Conservation (phyloP, 257 asterid species). For the Asclepias syriaca region DNA sequence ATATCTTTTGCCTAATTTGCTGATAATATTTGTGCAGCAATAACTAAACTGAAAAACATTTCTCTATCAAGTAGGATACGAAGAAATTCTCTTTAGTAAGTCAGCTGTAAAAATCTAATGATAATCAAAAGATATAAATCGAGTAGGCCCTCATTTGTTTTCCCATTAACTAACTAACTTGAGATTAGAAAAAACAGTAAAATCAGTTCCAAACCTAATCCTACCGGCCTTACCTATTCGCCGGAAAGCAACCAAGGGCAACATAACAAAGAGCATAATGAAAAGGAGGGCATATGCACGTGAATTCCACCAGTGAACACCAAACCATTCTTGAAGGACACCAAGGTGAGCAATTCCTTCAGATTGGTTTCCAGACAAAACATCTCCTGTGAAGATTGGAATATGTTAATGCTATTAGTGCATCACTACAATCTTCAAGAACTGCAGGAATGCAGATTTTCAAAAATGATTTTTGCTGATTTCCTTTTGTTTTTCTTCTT, state of each 20-base stretch:
- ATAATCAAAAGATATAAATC: background rate
- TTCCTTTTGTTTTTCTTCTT: background rate
- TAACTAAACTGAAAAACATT: background rate
- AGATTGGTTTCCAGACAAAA: constrained; percentile 72
- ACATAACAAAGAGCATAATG: constrained; percentile 68
- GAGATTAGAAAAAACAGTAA: background rate
- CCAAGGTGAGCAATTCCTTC: constrained; percentile 80
- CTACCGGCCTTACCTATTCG: constrained; percentile 67
- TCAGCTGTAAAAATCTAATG: background rate
- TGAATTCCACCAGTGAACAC: constrained; percentile 87
- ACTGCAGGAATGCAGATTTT: background rate
- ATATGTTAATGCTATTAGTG: background rate
- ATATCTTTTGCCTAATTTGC: background rate
- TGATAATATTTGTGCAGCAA: background rate
- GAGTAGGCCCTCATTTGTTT: background rate
- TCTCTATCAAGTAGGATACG: background rate
- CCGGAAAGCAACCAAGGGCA: constrained; percentile 73
- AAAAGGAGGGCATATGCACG: constrained; percentile 67
- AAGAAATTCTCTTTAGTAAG: constrained; percentile 1
- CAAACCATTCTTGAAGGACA: constrained; percentile 91
- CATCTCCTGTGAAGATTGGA: constrained; percentile 56
- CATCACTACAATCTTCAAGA: background rate
- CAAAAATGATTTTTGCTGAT: background rate
- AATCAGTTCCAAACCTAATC: background rate
- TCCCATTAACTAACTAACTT: background rate